phyloP scores from a whole-genome alignment of 2,329 filamentous ascomycete species.

The Claviceps pazoutovae region DNA sequence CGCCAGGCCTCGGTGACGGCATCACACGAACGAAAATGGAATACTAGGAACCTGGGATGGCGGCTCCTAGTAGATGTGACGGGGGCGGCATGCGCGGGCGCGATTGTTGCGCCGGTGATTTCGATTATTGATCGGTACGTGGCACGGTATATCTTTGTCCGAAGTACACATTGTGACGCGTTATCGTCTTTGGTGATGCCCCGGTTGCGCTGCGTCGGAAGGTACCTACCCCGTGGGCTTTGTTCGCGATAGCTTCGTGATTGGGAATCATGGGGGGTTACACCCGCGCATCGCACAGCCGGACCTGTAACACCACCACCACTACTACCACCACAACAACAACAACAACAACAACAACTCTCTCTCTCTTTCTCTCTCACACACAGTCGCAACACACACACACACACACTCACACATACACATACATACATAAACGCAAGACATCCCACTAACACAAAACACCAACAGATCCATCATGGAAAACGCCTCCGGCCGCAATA shows the following conservation, averaged over 20 bases:
- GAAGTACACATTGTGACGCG: too few species aligned
- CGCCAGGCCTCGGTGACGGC: background rate
- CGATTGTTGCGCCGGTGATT: slow-evolving; percentile 69
- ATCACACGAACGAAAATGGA: slow-evolving; percentile 36
- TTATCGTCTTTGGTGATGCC: too few species aligned
- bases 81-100: slow-evolving; percentile 58
- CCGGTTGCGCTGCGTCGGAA: too few species aligned
- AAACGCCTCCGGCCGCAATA: slow-evolving; percentile 57
- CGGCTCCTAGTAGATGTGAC: slow-evolving; percentile 54
- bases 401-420: too few species aligned
- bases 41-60: slow-evolving; percentile 56
- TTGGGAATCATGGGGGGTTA: background rate
- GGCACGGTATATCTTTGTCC: background rate
- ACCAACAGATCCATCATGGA: slow-evolving; percentile 57
- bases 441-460: background rate
- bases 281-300: too few species aligned
- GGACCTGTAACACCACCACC: too few species aligned
- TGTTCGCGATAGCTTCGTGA: background rate
- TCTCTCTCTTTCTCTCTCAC: too few species aligned
- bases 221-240: too few species aligned
- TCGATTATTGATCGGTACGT: slow-evolving; percentile 71
- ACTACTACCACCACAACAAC: background rate
- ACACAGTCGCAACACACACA: too few species aligned
- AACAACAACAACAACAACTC: background rate
- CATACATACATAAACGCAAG: too few species aligned